Evolutionary conservation across 2,329 filamentous ascomycete genomes (phyloP).

Genomic region (Penicillium crustosum): DNA sequence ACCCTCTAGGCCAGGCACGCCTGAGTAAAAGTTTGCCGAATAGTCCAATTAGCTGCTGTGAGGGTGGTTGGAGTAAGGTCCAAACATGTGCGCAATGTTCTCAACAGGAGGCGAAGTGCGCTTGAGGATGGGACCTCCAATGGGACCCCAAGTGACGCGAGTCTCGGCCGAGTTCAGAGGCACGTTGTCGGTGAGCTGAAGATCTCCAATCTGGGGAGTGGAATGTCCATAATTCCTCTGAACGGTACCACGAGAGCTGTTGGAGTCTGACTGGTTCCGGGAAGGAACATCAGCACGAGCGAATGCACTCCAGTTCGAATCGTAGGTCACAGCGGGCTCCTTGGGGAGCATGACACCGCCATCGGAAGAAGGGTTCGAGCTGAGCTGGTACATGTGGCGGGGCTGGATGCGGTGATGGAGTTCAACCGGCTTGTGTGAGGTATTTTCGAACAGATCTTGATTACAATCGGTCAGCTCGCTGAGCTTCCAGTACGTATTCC

Average conservation of each 20-base stretch:
- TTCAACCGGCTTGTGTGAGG: background rate
- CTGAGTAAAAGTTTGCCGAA: background rate
- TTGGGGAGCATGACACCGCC: background rate
- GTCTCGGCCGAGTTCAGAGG: background rate
- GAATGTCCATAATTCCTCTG: background rate
- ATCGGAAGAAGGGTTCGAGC: background rate
- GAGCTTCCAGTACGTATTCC: background rate
- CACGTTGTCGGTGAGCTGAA: background rate
- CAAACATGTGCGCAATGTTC: background rate
- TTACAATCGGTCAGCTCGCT: background rate
- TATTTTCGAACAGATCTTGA: background rate
- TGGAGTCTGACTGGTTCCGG: background rate
- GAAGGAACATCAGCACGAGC: background rate
- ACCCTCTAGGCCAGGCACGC: background rate
- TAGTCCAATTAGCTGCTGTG: background rate
- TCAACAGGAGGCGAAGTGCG: background rate
- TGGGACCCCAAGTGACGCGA: constrained; percentile 1
- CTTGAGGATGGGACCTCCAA: constrained; percentile 5
- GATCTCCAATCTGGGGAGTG: background rate
- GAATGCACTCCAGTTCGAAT: background rate
- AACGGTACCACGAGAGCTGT: background rate
- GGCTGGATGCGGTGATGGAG: background rate
- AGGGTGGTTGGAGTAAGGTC: background rate
- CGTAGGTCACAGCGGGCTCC: constrained; percentile 17
- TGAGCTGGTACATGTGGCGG: background rate